phyloP scores from a whole-genome alignment of 495 filamentous ascomycete species.

The Aspergillus biplanus region DNA sequence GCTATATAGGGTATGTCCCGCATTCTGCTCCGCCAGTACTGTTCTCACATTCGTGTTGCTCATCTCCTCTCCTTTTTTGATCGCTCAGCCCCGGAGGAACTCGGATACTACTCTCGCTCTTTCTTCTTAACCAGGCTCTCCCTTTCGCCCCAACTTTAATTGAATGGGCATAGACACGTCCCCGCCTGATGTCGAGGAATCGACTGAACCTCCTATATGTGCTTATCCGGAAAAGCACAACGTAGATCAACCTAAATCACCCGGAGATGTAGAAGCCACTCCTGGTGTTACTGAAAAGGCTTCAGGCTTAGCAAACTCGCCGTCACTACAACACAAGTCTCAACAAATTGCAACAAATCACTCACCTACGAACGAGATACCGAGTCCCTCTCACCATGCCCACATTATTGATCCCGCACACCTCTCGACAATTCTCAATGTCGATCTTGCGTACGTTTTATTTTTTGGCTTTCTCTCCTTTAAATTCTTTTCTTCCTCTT shows the following conservation, averaged over 20 bases:
- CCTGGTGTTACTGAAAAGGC: conserved; percentile 12
- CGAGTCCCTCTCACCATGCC: conserved; percentile 19
- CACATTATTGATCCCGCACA: conserved; percentile 36
- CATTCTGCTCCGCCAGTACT: neutral
- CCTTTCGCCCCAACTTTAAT: conserved; percentile 27
- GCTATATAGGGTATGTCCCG: conserved; percentile 16
- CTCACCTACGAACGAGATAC: neutral
- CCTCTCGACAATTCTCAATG: conserved; percentile 32
- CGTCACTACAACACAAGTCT: conserved; percentile 5
- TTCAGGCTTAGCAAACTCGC: neutral
- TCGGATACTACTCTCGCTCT: conserved; percentile 5
- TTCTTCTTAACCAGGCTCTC: conserved; percentile 5
- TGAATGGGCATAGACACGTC: conserved; percentile 49
- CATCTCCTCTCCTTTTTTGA: conserved; percentile 4
- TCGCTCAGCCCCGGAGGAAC: conserved; percentile 8
- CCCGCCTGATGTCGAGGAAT: conserved; percentile 47
- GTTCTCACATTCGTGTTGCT: conserved; percentile 3
- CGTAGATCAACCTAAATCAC: conserved; percentile 25
- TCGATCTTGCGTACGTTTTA: conserved; percentile 33
- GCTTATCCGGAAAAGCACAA: conserved; percentile 31
- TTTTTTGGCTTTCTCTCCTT: neutral
- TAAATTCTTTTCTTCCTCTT: neutral
- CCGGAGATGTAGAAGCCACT: conserved; percentile 25
- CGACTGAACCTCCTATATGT: conserved; percentile 52
- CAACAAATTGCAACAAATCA: conserved; percentile 5